A percentile compares a stretch with the other conserved stretches of the same genome.
Conservation (phyloP, 1,284 basidiomycete species). For the Violaceomyces palustris region DNA sequence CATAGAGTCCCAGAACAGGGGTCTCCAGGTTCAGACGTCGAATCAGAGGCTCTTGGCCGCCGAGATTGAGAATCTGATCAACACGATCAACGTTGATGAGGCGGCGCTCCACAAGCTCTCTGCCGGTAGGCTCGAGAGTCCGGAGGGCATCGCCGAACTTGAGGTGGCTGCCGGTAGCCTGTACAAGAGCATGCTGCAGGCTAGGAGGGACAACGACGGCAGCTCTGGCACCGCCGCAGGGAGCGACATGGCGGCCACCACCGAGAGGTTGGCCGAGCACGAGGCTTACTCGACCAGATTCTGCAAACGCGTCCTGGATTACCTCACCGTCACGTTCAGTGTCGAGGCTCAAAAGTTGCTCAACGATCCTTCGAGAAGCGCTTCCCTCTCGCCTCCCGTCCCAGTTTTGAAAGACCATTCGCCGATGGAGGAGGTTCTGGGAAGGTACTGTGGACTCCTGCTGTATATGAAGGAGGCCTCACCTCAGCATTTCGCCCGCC, state of each 20-base stretch:
- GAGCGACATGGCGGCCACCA: conserved; percentile 71
- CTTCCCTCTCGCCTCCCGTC: conserved; percentile 27
- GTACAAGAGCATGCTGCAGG: conserved; percentile 91
- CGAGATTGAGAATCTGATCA: conserved; percentile 58
- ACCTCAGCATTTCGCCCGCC: conserved; percentile 33
- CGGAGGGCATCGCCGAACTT: conserved; percentile 64
- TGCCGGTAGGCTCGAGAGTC: conserved; percentile 77
- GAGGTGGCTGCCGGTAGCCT: conserved; percentile 79
- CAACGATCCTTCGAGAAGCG: conserved; percentile 19
- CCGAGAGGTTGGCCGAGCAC: conserved; percentile 80
- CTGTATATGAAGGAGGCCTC: conserved; percentile 88
- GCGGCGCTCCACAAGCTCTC: conserved; percentile 70
- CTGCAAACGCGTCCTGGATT: conserved; percentile 82
- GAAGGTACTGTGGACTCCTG: conserved; percentile 81
- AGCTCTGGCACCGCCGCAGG: conserved; percentile 14
- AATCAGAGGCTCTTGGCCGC: conserved; percentile 68
- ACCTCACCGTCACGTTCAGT: conserved; percentile 80
- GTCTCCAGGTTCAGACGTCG: conserved; percentile 93
- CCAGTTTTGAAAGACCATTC: conserved; percentile 39
- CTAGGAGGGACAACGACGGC: conserved; percentile 70
- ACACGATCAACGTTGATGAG: conserved; percentile 85
- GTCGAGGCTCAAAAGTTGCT: conserved; percentile 27
- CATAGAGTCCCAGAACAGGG: conserved; percentile 94
- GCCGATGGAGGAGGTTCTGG: conserved; percentile 70
- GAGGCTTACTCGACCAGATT: conserved; percentile 80